Base-by-base conservation (phyloP, 352 stramenopile genomes). In the Globisporangium spiculum region DNA sequence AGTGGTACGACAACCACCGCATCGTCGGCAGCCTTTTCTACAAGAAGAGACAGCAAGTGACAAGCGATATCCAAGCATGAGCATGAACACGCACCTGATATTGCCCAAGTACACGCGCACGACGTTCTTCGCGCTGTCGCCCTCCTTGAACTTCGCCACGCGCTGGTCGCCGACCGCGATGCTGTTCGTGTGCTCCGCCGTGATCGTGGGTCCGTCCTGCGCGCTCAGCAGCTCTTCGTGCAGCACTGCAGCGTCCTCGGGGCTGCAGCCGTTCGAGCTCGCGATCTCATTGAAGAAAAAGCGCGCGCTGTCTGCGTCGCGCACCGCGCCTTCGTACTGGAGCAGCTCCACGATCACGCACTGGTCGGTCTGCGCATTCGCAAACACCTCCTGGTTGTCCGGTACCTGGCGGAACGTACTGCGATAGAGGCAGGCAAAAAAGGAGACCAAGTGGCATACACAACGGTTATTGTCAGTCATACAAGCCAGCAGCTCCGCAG, bases 341-440 rank as follows among this genome's bases (percentile, higher is more conserved):
- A 94, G 70, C 30, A 96, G 77, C 72, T 96, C 88, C 5, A 96
- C 66, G 68, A 96, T 94, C 38, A 96, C 74, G 69, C 83, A 92
- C 67, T 92, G 86, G 64, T 96, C 88, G 2, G 81, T 94, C 32
- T 77, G 65, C 20, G 83, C 81, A 41, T 96, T 89, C 34, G 88
- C 86, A 74, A 94, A 96, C 32, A 96, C 88, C 61, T 96, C 88
- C 68, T 96, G 88, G 70, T 96, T 94, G 72, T 96, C 86, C 0
- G 88, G 88, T 32, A 96, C 87, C 69, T 96, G 86, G 12, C 88
- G 88, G 66, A 96, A 96, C 24, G 76, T 70, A 70, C 78, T 89
- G 38, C 27, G 22, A n/a, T 56, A 12, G 14, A 63, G 4, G 8
- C 24, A 26, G 24, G 24, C 16, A 54, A 32, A 36, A 36, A 24